A percentile compares a stretch with the other conserved stretches of the same genome.
These are phyloP conservation scores for Bondarzewia mesenterica DNA, from an alignment of 1,284 basidiomycete species.

Conservation along the genomic window DNA sequence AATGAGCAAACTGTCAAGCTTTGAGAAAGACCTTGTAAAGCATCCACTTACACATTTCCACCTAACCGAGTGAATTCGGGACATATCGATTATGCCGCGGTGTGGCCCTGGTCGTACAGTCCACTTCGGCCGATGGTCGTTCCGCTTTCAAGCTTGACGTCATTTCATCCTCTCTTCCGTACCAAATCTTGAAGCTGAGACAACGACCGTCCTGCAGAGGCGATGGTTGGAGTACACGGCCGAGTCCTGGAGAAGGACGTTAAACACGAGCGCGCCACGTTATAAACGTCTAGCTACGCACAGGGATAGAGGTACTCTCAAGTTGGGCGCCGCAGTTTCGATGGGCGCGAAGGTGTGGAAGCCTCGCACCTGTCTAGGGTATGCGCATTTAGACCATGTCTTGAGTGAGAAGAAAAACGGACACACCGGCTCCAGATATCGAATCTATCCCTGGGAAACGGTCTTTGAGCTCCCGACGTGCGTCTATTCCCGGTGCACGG, in stretches of 20 bases:
- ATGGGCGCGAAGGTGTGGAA: background rate
- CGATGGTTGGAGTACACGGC: background rate
- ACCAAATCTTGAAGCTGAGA: background rate
- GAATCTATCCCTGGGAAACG: background rate
- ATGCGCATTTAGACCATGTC: background rate
- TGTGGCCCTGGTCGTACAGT: no score
- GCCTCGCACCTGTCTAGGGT: background rate
- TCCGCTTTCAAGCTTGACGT: no score
- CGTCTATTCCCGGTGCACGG: background rate
- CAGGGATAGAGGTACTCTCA: background rate
- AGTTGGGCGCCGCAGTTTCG: background rate
- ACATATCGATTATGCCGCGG: no score
- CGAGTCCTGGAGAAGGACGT: background rate
- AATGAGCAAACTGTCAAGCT: no score
- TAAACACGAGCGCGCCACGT: background rate
- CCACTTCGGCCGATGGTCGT: no score
- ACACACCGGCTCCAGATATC: background rate
- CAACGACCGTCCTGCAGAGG: background rate
- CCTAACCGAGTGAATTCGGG: no score
- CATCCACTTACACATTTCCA: no score
- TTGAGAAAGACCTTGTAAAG: no score
- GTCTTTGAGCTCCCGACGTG: background rate
- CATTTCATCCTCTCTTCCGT: background rate
- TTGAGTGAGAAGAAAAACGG: background rate
- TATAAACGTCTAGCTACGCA: background rate